A percentile compares a stretch with the other conserved stretches of the same genome.
Conservation (phyloP, 805 yeast species). For the Wickerhamomyces kurtzmanii region DNA sequence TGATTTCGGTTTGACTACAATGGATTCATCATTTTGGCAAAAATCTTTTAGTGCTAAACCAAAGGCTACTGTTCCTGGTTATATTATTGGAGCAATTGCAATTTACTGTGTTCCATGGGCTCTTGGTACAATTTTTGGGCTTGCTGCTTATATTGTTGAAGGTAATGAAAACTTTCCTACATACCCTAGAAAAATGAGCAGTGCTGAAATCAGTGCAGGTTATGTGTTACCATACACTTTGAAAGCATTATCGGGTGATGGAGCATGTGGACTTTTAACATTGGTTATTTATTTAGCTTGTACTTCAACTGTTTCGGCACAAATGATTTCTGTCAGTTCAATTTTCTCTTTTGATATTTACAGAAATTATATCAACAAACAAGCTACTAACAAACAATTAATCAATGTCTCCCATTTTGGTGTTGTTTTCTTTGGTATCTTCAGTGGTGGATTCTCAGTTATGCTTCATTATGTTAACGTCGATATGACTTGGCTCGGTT, state of each 20-base stretch:
- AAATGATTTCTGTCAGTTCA: constrained; percentile 28
- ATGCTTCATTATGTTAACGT: constrained; percentile 21
- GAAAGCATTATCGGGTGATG: constrained; percentile 38
- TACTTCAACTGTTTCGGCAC: constrained; percentile 31
- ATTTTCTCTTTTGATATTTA: constrained; percentile 27
- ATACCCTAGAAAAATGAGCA: constrained; percentile 26
- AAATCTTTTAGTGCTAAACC: constrained; percentile 26
- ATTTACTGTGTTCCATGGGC: constrained; percentile 26
- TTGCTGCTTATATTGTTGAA: constrained; percentile 21
- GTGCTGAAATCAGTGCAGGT: constrained; percentile 26
- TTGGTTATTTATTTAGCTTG: constrained; percentile 27
- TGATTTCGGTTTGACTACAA: constrained; percentile 26
- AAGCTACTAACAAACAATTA: constrained; percentile 24
- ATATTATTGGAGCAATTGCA: constrained; percentile 21
- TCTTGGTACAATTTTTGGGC: constrained; percentile 25
- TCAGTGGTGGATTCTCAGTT: constrained; percentile 26
- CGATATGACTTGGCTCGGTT: constrained; percentile 19
- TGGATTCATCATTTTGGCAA: constrained; percentile 32
- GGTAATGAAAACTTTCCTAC: constrained; percentile 23
- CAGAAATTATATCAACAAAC: constrained; percentile 24
- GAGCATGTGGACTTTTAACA: constrained; percentile 26
- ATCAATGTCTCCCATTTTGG: constrained; percentile 23
- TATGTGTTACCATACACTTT: constrained; percentile 24
- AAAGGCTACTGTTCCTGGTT: constrained; percentile 27
- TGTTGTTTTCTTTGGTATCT: constrained; percentile 27